Conservation (phyloP, 2,329 filamentous ascomycete genomes). For the Mycosphaerelloides madeirae region DNA sequence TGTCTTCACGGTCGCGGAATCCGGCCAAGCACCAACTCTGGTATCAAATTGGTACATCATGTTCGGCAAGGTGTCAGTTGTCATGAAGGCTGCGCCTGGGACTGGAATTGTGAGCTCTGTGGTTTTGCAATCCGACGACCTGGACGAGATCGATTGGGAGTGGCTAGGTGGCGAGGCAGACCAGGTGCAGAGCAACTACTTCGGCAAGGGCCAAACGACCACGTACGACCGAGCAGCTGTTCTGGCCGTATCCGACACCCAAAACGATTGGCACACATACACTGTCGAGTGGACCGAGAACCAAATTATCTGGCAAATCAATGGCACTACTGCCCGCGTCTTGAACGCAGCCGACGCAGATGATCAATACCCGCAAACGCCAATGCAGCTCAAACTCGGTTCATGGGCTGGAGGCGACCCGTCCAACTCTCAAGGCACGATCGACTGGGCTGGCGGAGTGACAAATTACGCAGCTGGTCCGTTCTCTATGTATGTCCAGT, state of each 20-base stretch:
- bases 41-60: constrained; percentile 96
- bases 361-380: constrained; percentile 84
- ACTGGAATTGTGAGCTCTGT: constrained; percentile 89
- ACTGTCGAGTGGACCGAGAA: constrained; percentile 84
- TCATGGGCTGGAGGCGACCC: constrained; percentile 88
- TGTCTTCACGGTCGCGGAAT: constrained; percentile 70
- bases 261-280: constrained; percentile 77
- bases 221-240: constrained; percentile 85
- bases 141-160: constrained; percentile 97
- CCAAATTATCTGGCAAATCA: constrained; percentile 82
- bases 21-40: constrained; percentile 81
- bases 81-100: constrained; percentile 79
- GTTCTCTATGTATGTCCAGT: constrained; percentile 79
- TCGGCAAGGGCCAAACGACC: constrained; percentile 82
- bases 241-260: constrained; percentile 64
- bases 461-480: constrained; percentile 81
- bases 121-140: constrained; percentile 81
- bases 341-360: constrained; percentile 66
- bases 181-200: constrained; percentile 95
- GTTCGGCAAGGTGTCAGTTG: constrained; percentile 88
- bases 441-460: constrained; percentile 80
- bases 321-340: constrained; percentile 70
- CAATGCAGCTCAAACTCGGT: constrained; percentile 91
- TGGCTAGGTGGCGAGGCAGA: constrained; percentile 76
- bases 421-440: constrained; percentile 72